These are phyloP conservation scores for Orobanche coerulescens DNA, from an alignment of 257 asterid genomes.

Conservation along the genomic window DNA sequence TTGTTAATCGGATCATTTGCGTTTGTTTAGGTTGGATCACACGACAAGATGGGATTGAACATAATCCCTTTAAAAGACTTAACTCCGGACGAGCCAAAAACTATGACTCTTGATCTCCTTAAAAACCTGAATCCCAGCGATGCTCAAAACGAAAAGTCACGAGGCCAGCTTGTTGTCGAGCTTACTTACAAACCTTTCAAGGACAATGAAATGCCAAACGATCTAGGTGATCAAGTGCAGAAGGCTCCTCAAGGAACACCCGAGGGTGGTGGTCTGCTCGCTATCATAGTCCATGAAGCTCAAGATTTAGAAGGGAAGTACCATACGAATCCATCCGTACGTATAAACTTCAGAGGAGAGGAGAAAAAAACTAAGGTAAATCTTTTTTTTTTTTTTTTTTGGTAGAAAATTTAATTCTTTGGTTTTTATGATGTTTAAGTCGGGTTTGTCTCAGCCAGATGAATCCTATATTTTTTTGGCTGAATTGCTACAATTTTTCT, in stretches of 20 bases:
- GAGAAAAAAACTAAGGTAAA: conserved; percentile 67
- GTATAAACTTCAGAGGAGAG: conserved; percentile 65
- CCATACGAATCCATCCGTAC: conserved; percentile 66
- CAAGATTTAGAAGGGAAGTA: conserved; percentile 78
- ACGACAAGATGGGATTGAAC: conserved; percentile 71
- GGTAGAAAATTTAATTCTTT: too few relatives aligned
- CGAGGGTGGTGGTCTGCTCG: conserved; percentile 66
- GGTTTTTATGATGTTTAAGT: too few relatives aligned
- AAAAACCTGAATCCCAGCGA: conserved; percentile 54
- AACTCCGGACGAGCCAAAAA: conserved; percentile 53
- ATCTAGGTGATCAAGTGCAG: conserved; percentile 33
- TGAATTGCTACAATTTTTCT: too few relatives aligned
- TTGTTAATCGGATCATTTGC: too few relatives aligned
- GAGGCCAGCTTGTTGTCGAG: conserved; percentile 66
- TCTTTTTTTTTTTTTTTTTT: too few relatives aligned
- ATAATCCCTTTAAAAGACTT: conserved; percentile 44
- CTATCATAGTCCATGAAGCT: conserved; percentile 66
- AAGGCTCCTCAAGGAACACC: conserved; percentile 89
- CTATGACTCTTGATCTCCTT: conserved; percentile 52
- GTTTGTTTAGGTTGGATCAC: conserved; percentile 57
- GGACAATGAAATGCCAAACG: conserved; percentile 31
- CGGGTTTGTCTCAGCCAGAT: too few relatives aligned
- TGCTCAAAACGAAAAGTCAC: conserved; percentile 49
- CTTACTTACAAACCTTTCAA: conserved; percentile 51
- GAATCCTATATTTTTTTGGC: too few relatives aligned